Conservation (phyloP, 345 rosid genomes). For the Pugionium cornutum region DNA sequence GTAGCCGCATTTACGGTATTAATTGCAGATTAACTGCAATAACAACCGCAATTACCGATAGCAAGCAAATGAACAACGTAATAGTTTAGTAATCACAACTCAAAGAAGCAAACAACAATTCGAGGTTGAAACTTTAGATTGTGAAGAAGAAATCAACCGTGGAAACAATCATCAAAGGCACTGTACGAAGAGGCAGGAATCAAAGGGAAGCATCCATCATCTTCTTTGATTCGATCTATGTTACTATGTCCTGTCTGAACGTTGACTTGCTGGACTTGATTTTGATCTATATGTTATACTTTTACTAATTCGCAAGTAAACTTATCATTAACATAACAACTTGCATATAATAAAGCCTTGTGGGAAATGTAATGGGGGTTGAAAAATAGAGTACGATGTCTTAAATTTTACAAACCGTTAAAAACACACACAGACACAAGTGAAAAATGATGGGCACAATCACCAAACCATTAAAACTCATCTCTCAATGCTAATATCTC, state of each 20-base stretch:
- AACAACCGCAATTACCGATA: too few species aligned
- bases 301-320: slow-evolving; percentile 8
- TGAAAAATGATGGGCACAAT: slow-evolving; percentile 46
- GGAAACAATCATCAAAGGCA: too few species aligned
- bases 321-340: not conserved
- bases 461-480: slow-evolving; percentile 31
- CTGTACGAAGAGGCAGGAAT: not conserved
- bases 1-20: too few species aligned
- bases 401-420: slow-evolving; percentile 57
- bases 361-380: slow-evolving; percentile 7
- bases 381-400: slow-evolving; percentile 6
- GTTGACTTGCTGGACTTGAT: slow-evolving; percentile 9
- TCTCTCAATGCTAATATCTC: slow-evolving; percentile 13
- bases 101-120: not conserved
- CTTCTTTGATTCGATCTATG: not conserved
- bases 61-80: too few species aligned
- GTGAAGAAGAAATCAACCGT: not conserved
- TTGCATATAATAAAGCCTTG: slow-evolving; percentile 19
- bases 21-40: too few species aligned
- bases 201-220: not conserved
- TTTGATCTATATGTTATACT: slow-evolving; percentile 3
- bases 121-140: not conserved
- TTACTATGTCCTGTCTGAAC: not conserved
- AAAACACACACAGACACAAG: slow-evolving; percentile 55
- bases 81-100: too few species aligned